These are phyloP conservation scores for Thraustochytrium striatum DNA, from an alignment of 352 stramenopile genomes.

Conservation along the genomic window DNA sequence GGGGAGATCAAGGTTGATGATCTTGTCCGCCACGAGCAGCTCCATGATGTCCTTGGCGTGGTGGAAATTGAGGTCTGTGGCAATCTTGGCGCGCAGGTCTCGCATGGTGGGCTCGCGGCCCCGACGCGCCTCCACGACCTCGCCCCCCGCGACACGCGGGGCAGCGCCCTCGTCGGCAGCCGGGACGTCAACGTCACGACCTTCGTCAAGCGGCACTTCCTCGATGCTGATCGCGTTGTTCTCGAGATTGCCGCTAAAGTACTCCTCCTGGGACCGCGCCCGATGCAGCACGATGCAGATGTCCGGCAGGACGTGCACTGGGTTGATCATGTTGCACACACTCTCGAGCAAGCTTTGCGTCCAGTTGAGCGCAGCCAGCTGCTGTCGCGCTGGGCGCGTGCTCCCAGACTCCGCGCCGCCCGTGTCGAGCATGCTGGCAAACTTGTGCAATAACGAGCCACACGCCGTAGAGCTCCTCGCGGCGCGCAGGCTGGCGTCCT, in stretches of 20 bases:
- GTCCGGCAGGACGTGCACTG: slow-evolving; percentile 24
- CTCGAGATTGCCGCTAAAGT: slow-evolving; percentile 64
- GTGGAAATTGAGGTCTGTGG: slow-evolving; percentile 72
- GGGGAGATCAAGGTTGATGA: slow-evolving; percentile 62
- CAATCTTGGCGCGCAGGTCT: slow-evolving; percentile 68
- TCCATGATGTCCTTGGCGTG: slow-evolving; percentile 63
- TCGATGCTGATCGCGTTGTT: slow-evolving; percentile 62
- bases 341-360: neutral
- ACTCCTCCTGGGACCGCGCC: slow-evolving; percentile 70
- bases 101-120: slow-evolving; percentile 53
- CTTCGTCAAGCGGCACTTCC: slow-evolving; percentile 51
- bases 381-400: too few species aligned
- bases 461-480: too few species aligned
- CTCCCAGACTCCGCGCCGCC: too few species aligned
- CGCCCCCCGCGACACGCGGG: neutral
- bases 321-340: neutral
- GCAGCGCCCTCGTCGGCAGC: neutral
- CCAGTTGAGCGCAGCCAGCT: too few species aligned
- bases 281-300: slow-evolving; percentile 54
- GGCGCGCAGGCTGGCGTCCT: neutral
- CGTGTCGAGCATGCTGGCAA: too few species aligned
- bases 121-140: neutral
- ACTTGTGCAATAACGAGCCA: too few species aligned
- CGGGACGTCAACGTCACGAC: too few species aligned
- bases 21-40: slow-evolving; percentile 69